Conservation (phyloP, 2,329 filamentous ascomycete genomes). For the Alternaria sp. region DNA sequence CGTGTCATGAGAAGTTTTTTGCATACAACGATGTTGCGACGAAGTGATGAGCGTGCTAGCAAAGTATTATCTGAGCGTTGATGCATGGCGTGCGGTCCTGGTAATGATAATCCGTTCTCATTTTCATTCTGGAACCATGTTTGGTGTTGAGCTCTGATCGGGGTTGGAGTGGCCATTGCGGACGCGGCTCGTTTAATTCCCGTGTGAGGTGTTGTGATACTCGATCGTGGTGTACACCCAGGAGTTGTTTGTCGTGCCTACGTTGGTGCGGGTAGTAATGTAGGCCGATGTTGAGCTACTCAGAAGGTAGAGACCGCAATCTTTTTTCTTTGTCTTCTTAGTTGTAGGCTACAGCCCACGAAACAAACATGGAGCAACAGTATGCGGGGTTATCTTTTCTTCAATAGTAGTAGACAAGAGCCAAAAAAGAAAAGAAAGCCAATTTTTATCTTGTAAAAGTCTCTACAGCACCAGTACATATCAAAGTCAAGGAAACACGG, state of each 20-base stretch:
- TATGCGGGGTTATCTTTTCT: neutral
- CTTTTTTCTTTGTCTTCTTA: no score
- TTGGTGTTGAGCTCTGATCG: no score
- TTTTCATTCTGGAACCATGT: neutral
- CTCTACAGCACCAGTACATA: neutral
- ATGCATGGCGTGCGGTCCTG: neutral
- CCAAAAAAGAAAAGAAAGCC: no score
- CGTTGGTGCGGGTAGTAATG: no score
- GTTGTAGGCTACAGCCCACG: fast-evolving
- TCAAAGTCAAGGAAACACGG: neutral
- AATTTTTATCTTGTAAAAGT: neutral
- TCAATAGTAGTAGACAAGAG: no score
- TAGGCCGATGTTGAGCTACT: fast-evolving
- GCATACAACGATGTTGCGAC: neutral
- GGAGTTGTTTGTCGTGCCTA: no score
- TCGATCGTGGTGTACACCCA: no score
- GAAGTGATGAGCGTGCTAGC: neutral
- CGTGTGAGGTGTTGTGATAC: no score
- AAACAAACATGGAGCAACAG: neutral
- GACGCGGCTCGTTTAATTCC: fast-evolving
- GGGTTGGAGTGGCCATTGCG: no score
- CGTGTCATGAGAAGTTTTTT: neutral
- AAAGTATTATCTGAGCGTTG: neutral
- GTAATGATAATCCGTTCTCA: neutral
- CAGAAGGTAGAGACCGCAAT: no score